Base-by-base conservation (phyloP, 1,139 yeast species). In the Saccharomycopsis hybrid region DNA sequence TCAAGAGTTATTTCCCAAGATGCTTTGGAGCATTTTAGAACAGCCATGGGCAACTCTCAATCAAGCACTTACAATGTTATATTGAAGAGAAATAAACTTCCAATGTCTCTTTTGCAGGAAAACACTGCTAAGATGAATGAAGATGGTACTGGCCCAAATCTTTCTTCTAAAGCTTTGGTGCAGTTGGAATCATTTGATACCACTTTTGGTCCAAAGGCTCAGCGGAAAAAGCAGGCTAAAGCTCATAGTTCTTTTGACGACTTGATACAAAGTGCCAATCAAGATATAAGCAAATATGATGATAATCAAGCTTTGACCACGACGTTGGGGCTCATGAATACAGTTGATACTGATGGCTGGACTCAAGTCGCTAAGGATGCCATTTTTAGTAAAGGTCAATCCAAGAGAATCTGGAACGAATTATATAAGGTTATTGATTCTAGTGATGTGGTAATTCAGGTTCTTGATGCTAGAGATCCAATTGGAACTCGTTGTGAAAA, bases 401-500 rank as follows among this genome's bases (percentile, higher is more conserved):
- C 97, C 49, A 92, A 92, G 70, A 85, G 98, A 72, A 92, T 92
- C 61, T 92, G 98, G 98, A 92, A 92, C 67, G 98, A 92, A 66
- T 75, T 92, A 54, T 92, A 92, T 69, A 92, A 92, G 65, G 97
- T 92, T 50, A 90, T 92, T 60, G 98, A 92, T 67, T 92, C 97
- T 7, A 85, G 97, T 1, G 98, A 92, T 71, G 97, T 92, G 49
- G 95, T 92, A 42, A 86, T 92, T 55, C 97, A 92, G 62, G 97
- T 90, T 13, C 72, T 92, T 55, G 98, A 92, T 70, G 97, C 98
- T 3, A 83, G 98, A 70, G 97, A 92, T 71, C 98, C 98, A 30
- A 66, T 88, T 58, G 98, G 98, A 47, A 92, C 98, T 4, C 78
- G 97, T 59, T 92, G 98, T 74, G 85, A 77, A 60, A 78, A 95